Conservation (phyloP, 805 yeast species). For the Geotrichum ghanense region DNA sequence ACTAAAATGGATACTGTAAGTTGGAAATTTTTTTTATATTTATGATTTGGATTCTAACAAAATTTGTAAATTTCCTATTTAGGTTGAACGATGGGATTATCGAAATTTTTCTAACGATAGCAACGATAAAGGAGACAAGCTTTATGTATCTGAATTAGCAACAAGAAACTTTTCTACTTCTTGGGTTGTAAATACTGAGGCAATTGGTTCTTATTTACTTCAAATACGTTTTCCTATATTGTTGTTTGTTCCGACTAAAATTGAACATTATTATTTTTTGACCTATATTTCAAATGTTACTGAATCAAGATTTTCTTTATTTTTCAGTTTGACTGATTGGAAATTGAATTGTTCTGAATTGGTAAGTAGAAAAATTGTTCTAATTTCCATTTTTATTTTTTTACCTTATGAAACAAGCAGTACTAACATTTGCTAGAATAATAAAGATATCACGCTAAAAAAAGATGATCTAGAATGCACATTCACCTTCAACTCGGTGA, state of each 20-base stretch:
- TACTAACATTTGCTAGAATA: too few relatives aligned
- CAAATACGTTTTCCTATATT: background rate
- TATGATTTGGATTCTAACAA: slow-evolving; percentile 2
- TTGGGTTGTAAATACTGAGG: background rate
- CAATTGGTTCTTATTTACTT: background rate
- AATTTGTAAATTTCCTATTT: slow-evolving; percentile 2
- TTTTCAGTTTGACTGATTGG: background rate
- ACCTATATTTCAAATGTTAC: background rate
- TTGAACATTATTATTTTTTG: background rate
- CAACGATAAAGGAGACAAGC: background rate
- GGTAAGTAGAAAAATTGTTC: too few relatives aligned
- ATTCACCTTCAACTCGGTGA: background rate
- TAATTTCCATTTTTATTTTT: too few relatives aligned
- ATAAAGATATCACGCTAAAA: background rate
- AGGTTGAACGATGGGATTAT: slow-evolving; percentile 9
- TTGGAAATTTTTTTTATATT: background rate
- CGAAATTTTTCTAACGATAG: too few relatives aligned
- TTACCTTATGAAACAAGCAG: too few relatives aligned
- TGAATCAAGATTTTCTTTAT: slow-evolving; percentile 1
- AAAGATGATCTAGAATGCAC: background rate
- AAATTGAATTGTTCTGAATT: too few relatives aligned
- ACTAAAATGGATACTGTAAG: background rate
- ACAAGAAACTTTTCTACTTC: background rate
- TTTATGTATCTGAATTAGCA: too few relatives aligned
- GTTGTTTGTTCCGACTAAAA: background rate